Evolutionary conservation across 139 green algal genomes (phyloP).

Genomic region (Chlorella sp.): DNA sequence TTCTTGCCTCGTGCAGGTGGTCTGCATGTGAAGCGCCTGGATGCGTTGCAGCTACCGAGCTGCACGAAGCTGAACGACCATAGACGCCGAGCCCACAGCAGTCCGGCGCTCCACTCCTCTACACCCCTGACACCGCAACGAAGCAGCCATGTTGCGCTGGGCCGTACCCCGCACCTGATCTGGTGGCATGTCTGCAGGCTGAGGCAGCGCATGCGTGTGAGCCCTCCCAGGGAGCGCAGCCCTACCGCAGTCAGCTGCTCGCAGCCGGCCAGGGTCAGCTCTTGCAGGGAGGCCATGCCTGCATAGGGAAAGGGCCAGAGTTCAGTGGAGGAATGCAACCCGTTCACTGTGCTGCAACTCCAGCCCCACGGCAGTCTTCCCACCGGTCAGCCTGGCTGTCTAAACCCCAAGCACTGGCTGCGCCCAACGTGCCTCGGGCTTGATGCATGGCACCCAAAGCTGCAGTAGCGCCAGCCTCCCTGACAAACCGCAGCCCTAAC

Average conservation of each 20-base stretch:
- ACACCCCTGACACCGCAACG: not conserved
- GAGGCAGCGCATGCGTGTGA: slow-evolving; percentile 30
- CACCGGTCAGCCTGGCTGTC: not conserved
- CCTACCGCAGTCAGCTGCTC: slow-evolving; percentile 34
- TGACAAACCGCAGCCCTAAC: too few relatives aligned
- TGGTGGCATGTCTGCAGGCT: slow-evolving; percentile 41
- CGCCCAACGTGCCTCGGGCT: not conserved
- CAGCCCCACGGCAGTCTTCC: not conserved
- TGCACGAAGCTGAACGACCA: too few relatives aligned
- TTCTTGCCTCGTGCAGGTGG: too few relatives aligned
- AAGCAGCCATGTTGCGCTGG: too few relatives aligned
- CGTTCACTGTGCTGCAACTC: too few relatives aligned
- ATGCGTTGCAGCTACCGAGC: too few relatives aligned
- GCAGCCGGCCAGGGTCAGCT: slow-evolving; percentile 46
- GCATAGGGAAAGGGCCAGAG: not conserved
- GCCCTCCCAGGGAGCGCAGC: slow-evolving; percentile 10
- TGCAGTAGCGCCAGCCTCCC: too few relatives aligned
- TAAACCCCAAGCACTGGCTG: not conserved
- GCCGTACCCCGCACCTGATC: too few relatives aligned
- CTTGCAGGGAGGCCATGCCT: slow-evolving; percentile 35
- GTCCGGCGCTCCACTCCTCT: not conserved
- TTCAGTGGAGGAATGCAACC: not conserved
- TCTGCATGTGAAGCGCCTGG: too few relatives aligned
- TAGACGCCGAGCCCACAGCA: not conserved
- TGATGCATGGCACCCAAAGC: too few relatives aligned